Evolutionary conservation across 140 eudicot genomes (phyloP), one percentile per base, ranked within the genome.

Genomic region (Erigeron philadelphicus): DNA sequence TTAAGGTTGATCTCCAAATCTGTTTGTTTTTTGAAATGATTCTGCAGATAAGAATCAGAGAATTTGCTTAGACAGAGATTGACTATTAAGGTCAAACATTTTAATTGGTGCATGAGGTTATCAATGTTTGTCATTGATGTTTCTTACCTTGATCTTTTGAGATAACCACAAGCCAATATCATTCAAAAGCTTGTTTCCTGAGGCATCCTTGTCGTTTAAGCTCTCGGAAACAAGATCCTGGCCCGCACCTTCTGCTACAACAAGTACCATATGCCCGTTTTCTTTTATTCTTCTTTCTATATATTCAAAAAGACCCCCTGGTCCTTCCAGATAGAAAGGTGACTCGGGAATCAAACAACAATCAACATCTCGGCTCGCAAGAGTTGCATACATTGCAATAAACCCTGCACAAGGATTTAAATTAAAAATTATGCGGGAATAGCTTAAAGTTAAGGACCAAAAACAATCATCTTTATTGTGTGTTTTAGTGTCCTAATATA

Each of bases 221-320:
- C 81, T 82, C 80, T 86, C 90, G 13, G 90, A 61, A 19, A 86
- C 84, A 45, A 86, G 85, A 61, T 86, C 96, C 58, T 86, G 87
- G 44, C 96, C 98, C 8, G 95, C 97, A 68, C 98, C 98, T 93
- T 93, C 98, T 17, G 96, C 98, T 45, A 93, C 79, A 72, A 93
- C 98, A 59, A 93, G 85, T 58, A 93, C 98, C 98, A 93, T 89
- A 75, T 93, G 98, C 8, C 95, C 98, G 7, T 89, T 76, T 67
- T 86, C 95, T 80, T 81, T 87, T 57, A 93, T 78, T 53, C 94
- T 72, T 73, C 76, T 93, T 78, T 85, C 94, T 52, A 93, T 73
- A 38, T 81, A 89, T 76, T 93, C 98, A 38, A 82, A 85, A 43
- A 93, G 90, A 56, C 98, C 98, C 12, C 98, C 98, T 10, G 81